Percentiles rank a stretch among this genome's conserved stretches.
These are phyloP conservation scores for Tritrichomonas foetus DNA, from an alignment of 208 protist species.

Conservation along the genomic window DNA sequence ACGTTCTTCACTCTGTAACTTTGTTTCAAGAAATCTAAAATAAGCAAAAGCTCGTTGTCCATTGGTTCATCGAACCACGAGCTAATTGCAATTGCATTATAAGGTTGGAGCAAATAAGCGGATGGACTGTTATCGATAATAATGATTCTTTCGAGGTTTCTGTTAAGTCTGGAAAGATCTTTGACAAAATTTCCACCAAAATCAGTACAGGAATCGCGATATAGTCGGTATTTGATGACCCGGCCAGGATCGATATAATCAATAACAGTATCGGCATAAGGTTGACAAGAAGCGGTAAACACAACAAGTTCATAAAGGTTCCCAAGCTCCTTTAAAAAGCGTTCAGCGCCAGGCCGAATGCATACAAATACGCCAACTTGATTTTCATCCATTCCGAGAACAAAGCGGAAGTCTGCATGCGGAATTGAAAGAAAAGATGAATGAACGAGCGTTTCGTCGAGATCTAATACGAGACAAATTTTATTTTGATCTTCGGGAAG, in stretches of 20 bases:
- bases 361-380: background rate
- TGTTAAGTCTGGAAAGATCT: background rate
- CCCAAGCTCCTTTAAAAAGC: background rate
- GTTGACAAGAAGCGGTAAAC: background rate
- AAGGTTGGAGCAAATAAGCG: constrained; percentile 11
- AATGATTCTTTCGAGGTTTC: background rate
- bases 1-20: background rate
- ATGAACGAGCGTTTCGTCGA: constrained; percentile 21
- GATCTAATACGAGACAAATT: background rate
- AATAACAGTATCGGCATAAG: constrained; percentile 14
- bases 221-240: background rate
- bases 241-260: background rate
- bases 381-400: background rate
- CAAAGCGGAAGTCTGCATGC: background rate
- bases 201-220: constrained; percentile 15
- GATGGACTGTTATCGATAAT: constrained; percentile 20
- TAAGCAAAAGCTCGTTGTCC: background rate
- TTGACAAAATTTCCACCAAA: constrained; percentile 11
- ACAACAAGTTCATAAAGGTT: background rate
- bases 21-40: background rate
- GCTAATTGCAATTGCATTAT: constrained; percentile 18
- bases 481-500: background rate
- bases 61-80: constrained; percentile 36
- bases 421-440: background rate
- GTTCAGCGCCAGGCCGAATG: background rate